phyloP scores from a whole-genome alignment of 306 rosid species.

The Ziziphus jujuba region DNA sequence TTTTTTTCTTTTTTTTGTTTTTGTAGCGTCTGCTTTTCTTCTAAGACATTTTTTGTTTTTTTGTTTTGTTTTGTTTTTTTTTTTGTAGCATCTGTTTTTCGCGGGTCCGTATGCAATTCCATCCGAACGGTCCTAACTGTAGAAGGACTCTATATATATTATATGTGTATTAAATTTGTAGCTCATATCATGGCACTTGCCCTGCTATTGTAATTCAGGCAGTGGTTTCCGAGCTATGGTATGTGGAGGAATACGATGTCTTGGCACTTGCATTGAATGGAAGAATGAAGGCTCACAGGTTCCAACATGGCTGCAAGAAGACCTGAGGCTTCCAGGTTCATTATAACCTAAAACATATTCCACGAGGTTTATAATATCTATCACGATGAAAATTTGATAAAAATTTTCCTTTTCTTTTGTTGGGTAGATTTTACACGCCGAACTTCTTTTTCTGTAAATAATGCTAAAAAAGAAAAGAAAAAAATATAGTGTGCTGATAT shows the following conservation, averaged over 20 bases:
- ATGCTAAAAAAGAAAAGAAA: too few species aligned
- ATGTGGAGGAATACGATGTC: conserved; percentile 89
- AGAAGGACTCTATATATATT: too few species aligned
- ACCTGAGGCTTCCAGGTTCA: conserved; percentile 27
- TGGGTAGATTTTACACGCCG: background rate
- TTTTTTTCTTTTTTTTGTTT: too few species aligned
- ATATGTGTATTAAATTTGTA: background rate
- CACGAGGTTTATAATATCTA: background rate
- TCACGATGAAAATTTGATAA: background rate
- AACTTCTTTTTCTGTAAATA: too few species aligned
- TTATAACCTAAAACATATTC: background rate
- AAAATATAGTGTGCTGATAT: too few species aligned
- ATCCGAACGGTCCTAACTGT: too few species aligned
- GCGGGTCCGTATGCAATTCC: too few species aligned
- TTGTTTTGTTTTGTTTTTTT: too few species aligned
- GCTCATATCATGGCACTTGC: background rate
- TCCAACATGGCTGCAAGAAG: conserved; percentile 66
- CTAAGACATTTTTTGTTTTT: too few species aligned
- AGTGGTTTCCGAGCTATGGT: conserved; percentile 83
- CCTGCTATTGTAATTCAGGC: conserved; percentile 52
- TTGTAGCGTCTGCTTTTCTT: too few species aligned
- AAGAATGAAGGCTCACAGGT: conserved; percentile 68
- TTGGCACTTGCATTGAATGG: conserved; percentile 95
- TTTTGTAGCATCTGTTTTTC: too few species aligned
- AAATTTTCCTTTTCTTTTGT: background rate